Percentiles rank a stretch among this genome's conserved stretches.
Conservation (phyloP, 2,329 filamentous ascomycete genomes). For the Periconia sp. region DNA sequence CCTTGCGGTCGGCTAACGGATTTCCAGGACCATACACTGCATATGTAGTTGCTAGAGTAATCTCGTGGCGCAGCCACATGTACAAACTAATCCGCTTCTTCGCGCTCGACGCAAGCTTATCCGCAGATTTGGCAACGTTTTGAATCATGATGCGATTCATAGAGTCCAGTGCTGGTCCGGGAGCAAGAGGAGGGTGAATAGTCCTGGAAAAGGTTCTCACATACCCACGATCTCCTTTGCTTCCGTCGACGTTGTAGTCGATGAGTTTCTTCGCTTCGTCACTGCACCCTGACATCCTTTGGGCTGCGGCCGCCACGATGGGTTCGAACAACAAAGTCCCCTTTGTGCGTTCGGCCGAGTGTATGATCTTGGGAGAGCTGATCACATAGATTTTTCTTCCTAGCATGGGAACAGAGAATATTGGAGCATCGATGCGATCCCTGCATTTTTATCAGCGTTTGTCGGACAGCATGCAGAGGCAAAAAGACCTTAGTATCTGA, state of each 20-base stretch:
- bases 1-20: constrained; percentile 37
- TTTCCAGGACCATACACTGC: constrained; percentile 47
- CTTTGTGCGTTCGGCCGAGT: constrained; percentile 42
- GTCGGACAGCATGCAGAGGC: no score
- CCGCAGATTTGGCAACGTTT: constrained; percentile 25
- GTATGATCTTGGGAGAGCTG: constrained; percentile 43
- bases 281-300: constrained; percentile 37
- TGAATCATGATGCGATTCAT: constrained; percentile 44
- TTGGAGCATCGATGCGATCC: constrained; percentile 29
- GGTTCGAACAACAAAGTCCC: constrained; percentile 46
- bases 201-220: constrained; percentile 33
- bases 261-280: constrained; percentile 37
- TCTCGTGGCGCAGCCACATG: constrained; percentile 30
- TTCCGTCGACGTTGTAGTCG: constrained; percentile 39
- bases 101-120: constrained; percentile 15
- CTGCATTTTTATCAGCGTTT: no score
- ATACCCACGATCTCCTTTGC: constrained; percentile 39
- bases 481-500: no score
- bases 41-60: constrained; percentile 42
- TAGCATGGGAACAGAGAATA: constrained; percentile 49
- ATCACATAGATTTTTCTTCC: constrained; percentile 49
- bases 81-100: neutral
- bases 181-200: constrained; percentile 36
- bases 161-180: constrained; percentile 39
- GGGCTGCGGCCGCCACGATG: constrained; percentile 42